Evolutionary conservation across 768 basidiomycete species (phyloP).

Genomic region (Kwoniella sp.): DNA sequence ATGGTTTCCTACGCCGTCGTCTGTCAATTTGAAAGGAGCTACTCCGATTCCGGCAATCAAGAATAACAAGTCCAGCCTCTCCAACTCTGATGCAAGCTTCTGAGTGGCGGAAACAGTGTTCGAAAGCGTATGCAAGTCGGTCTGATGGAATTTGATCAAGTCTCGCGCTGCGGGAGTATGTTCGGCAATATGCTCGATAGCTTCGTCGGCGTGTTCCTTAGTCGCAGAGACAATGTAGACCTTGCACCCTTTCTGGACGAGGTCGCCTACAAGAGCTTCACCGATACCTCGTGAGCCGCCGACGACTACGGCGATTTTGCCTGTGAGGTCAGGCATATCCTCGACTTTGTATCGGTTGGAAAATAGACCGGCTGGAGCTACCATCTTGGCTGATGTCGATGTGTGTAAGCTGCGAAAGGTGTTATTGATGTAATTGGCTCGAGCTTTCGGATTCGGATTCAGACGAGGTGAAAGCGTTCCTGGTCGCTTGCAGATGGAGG

Average conservation of each 20-base stretch:
- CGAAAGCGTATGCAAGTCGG: slow-evolving; percentile 48
- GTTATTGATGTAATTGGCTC: not conserved
- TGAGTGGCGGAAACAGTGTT: slow-evolving; percentile 32
- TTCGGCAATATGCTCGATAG: slow-evolving; percentile 36
- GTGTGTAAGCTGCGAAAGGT: not conserved
- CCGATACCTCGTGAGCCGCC: slow-evolving; percentile 59
- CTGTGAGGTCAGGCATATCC: slow-evolving; percentile 60
- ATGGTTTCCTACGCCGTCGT: slow-evolving; percentile 51
- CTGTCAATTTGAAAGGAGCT: slow-evolving; percentile 47
- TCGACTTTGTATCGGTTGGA: slow-evolving; percentile 51
- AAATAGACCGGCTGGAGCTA: slow-evolving; percentile 46
- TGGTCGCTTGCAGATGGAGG: too few species aligned
- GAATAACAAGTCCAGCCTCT: slow-evolving; percentile 44
- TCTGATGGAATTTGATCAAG: slow-evolving; percentile 34
- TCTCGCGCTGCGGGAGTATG: slow-evolving; percentile 21
- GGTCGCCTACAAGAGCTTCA: slow-evolving; percentile 32
- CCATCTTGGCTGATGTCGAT: slow-evolving; percentile 25
- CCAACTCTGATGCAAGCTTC: slow-evolving; percentile 31
- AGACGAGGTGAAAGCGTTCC: too few species aligned
- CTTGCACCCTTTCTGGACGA: slow-evolving; percentile 45
- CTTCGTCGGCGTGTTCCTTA: slow-evolving; percentile 45
- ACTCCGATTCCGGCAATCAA: slow-evolving; percentile 55
- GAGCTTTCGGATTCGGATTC: too few species aligned
- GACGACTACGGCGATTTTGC: slow-evolving; percentile 61
- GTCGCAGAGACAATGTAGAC: slow-evolving; percentile 52